Percentiles rank a stretch among this genome's conserved stretches.
Evolutionary conservation across 2,329 filamentous ascomycete genomes (phyloP).

Genomic region (Aspergillus vadensis): DNA sequence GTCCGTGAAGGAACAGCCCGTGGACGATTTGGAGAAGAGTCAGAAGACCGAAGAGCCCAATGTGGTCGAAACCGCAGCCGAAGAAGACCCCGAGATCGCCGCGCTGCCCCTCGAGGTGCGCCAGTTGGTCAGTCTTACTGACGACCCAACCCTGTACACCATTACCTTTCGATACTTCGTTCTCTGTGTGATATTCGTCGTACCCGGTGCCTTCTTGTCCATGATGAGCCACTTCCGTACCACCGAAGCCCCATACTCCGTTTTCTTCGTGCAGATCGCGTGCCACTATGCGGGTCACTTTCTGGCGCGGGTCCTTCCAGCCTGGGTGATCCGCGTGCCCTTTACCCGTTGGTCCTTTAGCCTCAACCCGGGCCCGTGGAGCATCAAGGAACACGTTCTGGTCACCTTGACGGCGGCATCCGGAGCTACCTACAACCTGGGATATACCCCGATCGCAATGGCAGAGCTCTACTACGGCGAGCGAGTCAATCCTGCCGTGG

Average conservation of each 20-base stretch:
- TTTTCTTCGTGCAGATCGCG: constrained; percentile 64
- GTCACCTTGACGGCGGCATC: constrained; percentile 58
- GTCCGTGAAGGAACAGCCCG: not conserved
- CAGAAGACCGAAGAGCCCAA: constrained; percentile 9
- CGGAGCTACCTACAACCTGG: constrained; percentile 56
- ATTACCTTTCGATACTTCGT: constrained; percentile 64
- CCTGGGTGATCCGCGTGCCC: constrained; percentile 51
- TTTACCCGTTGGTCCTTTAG: constrained; percentile 53
- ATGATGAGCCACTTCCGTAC: constrained; percentile 61
- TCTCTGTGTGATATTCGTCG: constrained; percentile 57
- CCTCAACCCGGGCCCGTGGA: constrained; percentile 60
- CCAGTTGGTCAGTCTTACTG: constrained; percentile 58
- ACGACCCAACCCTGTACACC: constrained; percentile 58
- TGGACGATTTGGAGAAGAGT: constrained; percentile 23
- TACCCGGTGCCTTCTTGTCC: constrained; percentile 60
- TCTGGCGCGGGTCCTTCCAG: constrained; percentile 55
- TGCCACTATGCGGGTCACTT: constrained; percentile 58
- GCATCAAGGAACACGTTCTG: constrained; percentile 60
- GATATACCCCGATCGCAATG: constrained; percentile 56
- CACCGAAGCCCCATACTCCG: constrained; percentile 59
- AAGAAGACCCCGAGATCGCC: constrained; percentile 55
- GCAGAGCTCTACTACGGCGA: constrained; percentile 60
- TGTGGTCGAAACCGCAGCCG: constrained; percentile 26
- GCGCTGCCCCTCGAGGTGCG: constrained; percentile 60
- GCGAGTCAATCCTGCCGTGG: constrained; percentile 55